Base-by-base conservation (phyloP, 2,329 filamentous ascomycete genomes). In the Plectosphaerella cucumerina region DNA sequence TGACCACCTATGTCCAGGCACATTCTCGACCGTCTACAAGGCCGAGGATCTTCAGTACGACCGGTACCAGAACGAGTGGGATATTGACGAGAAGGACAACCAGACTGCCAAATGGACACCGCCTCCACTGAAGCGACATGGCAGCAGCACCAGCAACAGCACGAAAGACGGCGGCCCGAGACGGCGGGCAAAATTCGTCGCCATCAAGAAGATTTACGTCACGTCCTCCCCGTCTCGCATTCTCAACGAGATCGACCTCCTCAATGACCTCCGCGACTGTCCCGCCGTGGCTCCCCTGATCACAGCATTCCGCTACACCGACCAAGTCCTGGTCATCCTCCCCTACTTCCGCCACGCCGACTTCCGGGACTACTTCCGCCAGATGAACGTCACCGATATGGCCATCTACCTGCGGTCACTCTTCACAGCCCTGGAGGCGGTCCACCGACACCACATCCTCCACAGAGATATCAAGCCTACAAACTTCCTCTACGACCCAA, bases 161-260 rank as follows among this genome's bases (percentile, higher is more conserved):
- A 67, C 65, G 17, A 15, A 10, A 17, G 14, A 14, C n/a, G 44
- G 44, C 3, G 41, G 4, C 43, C 35, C 52, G 1, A 50, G 53
- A 20, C 57, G 52, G 4, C 54, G 56, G 20, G 76, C 87, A 21
- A 89, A 87, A 65, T 97, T 87, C 63, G 95, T 99, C 55, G 94
- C 95, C 18, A 89, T 99, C 70, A 99, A 99, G 74, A 99, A 99
- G 74, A 99, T 99, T 60, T 99, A 99, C 68, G 94, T 97, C 57
- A 99, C 95, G 1, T 97, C 92, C 56, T 97, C 91, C 59, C 94
- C 94, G 0, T 80, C 86, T 23, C 89, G 94, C 44, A 97, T 99
- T 60, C 83, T 96, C 64, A 99, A 99, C 71, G 94, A 99, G 70
- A 84, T 99, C 17, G 93, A 97, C 61, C 80, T 99, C 20, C 82